phyloP scores from a whole-genome alignment of 441 rosid species.

The Gossypium davidsonii region DNA sequence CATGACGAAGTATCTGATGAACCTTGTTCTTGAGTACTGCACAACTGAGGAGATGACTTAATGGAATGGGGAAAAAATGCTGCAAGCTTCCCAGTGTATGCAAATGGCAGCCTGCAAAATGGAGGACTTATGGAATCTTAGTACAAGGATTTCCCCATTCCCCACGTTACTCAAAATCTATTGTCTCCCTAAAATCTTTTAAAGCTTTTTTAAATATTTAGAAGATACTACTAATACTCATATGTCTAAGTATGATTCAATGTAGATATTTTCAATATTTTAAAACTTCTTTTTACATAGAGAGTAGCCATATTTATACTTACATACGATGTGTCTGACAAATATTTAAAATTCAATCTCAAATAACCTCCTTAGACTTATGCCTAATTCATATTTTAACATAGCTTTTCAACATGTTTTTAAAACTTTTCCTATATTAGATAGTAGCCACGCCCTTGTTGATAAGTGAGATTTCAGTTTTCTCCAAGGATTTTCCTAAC shows the following conservation, averaged over 20 bases:
- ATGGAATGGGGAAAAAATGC: conserved; percentile 11
- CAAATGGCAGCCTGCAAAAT: conserved; percentile 9
- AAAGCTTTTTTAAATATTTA: neutral
- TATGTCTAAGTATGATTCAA: neutral
- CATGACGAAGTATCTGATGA: conserved; percentile 3
- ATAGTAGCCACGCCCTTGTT: too few species aligned
- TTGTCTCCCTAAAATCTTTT: neutral
- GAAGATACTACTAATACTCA: neutral
- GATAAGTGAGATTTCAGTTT: too few species aligned
- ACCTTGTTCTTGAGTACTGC: conserved; percentile 16
- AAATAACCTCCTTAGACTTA: too few species aligned
- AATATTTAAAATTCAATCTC: too few species aligned
- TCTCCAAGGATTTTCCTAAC: too few species aligned
- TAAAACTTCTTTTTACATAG: neutral
- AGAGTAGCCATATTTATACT: too few species aligned
- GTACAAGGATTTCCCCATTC: neutral
- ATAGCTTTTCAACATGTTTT: too few species aligned
- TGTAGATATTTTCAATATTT: neutral
- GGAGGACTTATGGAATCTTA: neutral
- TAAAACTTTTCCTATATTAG: too few species aligned
- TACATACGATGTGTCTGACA: too few species aligned
- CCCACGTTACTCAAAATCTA: neutral
- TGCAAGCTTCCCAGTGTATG: conserved; percentile 7
- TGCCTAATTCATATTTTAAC: too few species aligned
- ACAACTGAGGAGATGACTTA: neutral